Percentiles rank a stretch among this genome's conserved stretches.
phyloP scores from a whole-genome alignment of 1,284 basidiomycete genomes.

The Ustilago hordei region DNA sequence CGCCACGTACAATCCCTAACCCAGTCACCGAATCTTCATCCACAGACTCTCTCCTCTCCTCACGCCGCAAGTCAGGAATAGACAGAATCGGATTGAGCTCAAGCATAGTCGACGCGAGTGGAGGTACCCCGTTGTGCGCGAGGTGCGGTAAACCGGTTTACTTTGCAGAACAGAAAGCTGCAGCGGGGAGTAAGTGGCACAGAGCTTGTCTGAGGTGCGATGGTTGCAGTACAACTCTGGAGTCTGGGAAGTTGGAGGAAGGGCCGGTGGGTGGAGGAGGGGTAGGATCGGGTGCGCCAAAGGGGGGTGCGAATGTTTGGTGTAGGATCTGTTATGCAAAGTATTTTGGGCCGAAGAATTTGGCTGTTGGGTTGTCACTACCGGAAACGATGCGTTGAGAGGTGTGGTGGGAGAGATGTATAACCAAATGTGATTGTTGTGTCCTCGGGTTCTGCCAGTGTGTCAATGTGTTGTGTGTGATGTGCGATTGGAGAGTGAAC shows the following conservation, averaged over 20 bases:
- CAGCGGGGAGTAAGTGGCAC: constrained; percentile 66
- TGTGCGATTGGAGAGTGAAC: neutral
- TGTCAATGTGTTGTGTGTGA: neutral
- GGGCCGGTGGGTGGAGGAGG: constrained; percentile 45
- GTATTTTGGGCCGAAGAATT: constrained; percentile 52
- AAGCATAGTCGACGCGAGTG: constrained; percentile 42
- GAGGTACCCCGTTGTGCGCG: constrained; percentile 65
- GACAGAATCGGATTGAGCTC: constrained; percentile 52
- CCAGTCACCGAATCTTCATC: constrained; percentile 12
- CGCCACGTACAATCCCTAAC: constrained; percentile 30
- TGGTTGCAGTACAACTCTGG: constrained; percentile 62
- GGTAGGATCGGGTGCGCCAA: constrained; percentile 20
- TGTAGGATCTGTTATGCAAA: constrained; percentile 67
- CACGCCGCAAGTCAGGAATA: constrained; percentile 40
- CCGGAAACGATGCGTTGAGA: constrained; percentile 46
- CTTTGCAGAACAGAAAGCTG: constrained; percentile 67
- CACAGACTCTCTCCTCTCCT: constrained; percentile 5
- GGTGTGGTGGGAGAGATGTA: neutral
- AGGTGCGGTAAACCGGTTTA: constrained; percentile 64
- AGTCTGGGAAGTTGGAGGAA: constrained; percentile 63
- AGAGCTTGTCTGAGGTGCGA: constrained; percentile 66
- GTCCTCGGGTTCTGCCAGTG: neutral
- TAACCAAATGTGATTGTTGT: neutral
- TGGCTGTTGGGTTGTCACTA: constrained; percentile 47
- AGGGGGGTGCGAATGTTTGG: constrained; percentile 58